Conservation (phyloP, 257 asterid species). For the Solanum piurae region DNA sequence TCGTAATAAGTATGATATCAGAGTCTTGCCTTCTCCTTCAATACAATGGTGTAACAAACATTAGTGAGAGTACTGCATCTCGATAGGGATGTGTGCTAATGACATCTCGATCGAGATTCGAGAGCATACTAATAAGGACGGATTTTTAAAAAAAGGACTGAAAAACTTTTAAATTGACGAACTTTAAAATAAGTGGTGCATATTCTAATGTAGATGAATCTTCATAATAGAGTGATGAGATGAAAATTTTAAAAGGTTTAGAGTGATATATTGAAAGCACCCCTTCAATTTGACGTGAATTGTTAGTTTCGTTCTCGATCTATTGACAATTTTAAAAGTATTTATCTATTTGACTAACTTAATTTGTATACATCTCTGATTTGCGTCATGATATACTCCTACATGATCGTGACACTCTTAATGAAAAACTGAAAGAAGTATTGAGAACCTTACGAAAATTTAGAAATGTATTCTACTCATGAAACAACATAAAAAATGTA, state of each 20-base stretch:
- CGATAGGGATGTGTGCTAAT: not conserved
- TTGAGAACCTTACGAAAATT: too few species aligned
- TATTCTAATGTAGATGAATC: not conserved
- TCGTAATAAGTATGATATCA: not conserved
- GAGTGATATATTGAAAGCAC: not conserved
- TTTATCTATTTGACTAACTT: rapidly evolving
- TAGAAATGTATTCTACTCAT: too few species aligned
- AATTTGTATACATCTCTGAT: too few species aligned
- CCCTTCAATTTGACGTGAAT: too few species aligned
- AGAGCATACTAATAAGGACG: too few species aligned
- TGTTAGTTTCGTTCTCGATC: rapidly evolving
- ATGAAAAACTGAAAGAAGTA: too few species aligned
- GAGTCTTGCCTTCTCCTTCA: rapidly evolving
- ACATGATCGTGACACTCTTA: too few species aligned
- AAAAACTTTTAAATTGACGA: too few species aligned
- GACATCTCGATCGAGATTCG: not conserved
- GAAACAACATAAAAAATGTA: too few species aligned
- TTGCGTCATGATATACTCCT: too few species aligned
- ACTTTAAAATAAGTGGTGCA: not conserved
- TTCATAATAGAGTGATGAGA: not conserved
- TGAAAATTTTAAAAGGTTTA: too few species aligned
- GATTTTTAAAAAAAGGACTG: not conserved
- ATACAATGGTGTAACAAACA: not conserved
- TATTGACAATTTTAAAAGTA: rapidly evolving
- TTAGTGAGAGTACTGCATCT: not conserved